Evolutionary conservation across 2,329 filamentous ascomycete genomes (phyloP), one percentile per base, ranked within the genome.

Genomic region (Mariannaea elegans): DNA sequence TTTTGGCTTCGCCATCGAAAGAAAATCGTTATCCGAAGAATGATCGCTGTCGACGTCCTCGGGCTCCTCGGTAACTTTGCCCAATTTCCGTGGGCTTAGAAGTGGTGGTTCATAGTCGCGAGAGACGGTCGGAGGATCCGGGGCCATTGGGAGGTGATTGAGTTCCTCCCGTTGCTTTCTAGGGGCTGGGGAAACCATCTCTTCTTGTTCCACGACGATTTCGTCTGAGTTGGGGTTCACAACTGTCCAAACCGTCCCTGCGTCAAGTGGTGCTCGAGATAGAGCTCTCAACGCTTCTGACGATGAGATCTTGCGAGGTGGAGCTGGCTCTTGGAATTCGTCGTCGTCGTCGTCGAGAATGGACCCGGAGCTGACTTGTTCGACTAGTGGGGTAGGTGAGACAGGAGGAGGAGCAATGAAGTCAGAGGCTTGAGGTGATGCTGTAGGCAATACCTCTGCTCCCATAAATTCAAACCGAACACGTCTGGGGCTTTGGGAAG

Each of bases 401-500:
- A 67, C 49, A 50, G 72, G 61, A 56, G 69, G 66, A 7, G 69
- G 70, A 38, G 66, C 61, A 51, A 74, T 66, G 68, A 73, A 65
- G 60, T 76, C 72, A 55, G 75, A 65, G 55, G 72, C 63, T 61
- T 80, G 78, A 45, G 86, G 86, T 19, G 85, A 87, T 23, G 81
- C 77, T 44, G 86, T 87, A 18, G 87, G 85, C 57, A 87, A 75
- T 32, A 90, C 84, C 68, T 89, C 85, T 63, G 81, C 77, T 52
- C 86, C 86, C 70, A 82, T 81, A 44, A 89, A 82, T 34, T 87
- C 82, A 63, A 89, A 89, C 46, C 87, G 85, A 56, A 89, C 87
- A 59, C 85, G 81, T 27, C 86, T 81, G n/a, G 84, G 85, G 67
- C 85, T 87, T 41, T 79, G 78, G 6, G 75, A 76, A 52, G 81